Conservation (phyloP, 2,329 filamentous ascomycete genomes). For the Ophiobolus disseminans region DNA sequence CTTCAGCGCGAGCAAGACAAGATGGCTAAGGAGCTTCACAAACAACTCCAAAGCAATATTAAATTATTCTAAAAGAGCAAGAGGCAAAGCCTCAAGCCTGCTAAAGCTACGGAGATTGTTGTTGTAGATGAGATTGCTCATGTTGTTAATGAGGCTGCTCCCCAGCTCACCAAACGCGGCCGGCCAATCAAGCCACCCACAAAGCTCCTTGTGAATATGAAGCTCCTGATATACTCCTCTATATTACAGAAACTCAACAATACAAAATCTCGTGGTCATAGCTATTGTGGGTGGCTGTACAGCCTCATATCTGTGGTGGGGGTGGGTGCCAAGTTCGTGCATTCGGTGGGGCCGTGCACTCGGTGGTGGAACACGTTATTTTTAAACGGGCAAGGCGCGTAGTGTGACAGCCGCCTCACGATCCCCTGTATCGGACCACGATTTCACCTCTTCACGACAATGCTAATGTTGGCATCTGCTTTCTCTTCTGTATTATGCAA, state of each 20-base stretch:
- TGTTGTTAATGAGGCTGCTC: background rate
- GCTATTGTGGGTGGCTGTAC: background rate
- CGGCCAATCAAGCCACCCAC: conserved; percentile 3
- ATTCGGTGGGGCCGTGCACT: background rate
- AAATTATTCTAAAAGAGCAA: conserved; percentile 3
- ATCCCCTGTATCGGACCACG: no score
- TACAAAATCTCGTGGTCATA: conserved; percentile 3
- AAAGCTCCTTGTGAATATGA: conserved; percentile 2
- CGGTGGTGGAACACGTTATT: background rate
- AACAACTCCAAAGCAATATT: conserved; percentile 2
- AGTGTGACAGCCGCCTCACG: no score
- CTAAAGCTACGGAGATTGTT: background rate
- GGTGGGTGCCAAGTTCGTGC: background rate
- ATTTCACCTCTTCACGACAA: no score
- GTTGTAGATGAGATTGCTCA: background rate
- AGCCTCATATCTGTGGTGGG: background rate
- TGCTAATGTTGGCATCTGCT: no score
- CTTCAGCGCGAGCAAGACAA: background rate
- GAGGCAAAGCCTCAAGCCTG: conserved; percentile 2
- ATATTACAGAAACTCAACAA: background rate
- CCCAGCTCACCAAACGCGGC: background rate
- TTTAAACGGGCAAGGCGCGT: no score
- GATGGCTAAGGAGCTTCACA: background rate
- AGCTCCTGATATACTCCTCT: conserved; percentile 2
- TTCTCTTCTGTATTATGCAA: no score